A percentile compares a stretch with the other conserved stretches of the same genome.
phyloP scores from a whole-genome alignment of 2,329 filamentous ascomycete genomes.

The Cladophialophora exuberans region DNA sequence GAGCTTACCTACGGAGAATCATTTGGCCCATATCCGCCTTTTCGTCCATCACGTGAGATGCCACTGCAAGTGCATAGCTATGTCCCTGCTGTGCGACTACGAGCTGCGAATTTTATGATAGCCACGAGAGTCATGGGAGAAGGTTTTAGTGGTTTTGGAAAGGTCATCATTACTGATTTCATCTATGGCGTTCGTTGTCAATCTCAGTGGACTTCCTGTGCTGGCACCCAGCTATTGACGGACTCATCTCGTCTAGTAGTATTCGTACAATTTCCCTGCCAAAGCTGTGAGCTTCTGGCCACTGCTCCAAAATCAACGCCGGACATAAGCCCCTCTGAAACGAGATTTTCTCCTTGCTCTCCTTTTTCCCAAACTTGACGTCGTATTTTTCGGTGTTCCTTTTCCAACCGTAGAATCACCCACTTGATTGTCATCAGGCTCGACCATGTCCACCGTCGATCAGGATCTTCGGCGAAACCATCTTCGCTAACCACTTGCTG shows the following conservation, averaged over 20 bases:
- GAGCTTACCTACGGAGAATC: not conserved
- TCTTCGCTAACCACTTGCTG: conserved; percentile 53
- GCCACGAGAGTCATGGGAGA: not conserved
- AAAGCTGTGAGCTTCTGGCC: conserved; percentile 48
- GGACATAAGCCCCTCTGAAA: conserved; percentile 30
- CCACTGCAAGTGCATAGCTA: too few relatives aligned
- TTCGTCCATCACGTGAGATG: too few relatives aligned
- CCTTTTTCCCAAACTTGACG: conserved; percentile 32
- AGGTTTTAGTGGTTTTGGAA: conserved; percentile 9
- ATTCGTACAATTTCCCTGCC: conserved; percentile 31
- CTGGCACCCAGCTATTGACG: conserved; percentile 20
- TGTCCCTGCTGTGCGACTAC: too few relatives aligned
- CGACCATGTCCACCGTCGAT: conserved; percentile 46
- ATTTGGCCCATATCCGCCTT: too few relatives aligned
- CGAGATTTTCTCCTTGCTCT: conserved; percentile 3
- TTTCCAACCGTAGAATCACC: conserved; percentile 49
- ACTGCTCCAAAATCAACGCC: conserved; percentile 42
- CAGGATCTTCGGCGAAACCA: conserved; percentile 40
- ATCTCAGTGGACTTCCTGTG: conserved; percentile 29
- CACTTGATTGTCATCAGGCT: conserved; percentile 51
- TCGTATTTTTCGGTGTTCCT: conserved; percentile 40
- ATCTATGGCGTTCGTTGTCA: conserved; percentile 19
- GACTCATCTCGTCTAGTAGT: conserved; percentile 12
- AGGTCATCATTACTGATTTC: conserved; percentile 18
- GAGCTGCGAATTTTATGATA: too few relatives aligned